Evolutionary conservation across 495 filamentous ascomycete genomes (phyloP).

Genomic region (Talaromyces wortmannii): DNA sequence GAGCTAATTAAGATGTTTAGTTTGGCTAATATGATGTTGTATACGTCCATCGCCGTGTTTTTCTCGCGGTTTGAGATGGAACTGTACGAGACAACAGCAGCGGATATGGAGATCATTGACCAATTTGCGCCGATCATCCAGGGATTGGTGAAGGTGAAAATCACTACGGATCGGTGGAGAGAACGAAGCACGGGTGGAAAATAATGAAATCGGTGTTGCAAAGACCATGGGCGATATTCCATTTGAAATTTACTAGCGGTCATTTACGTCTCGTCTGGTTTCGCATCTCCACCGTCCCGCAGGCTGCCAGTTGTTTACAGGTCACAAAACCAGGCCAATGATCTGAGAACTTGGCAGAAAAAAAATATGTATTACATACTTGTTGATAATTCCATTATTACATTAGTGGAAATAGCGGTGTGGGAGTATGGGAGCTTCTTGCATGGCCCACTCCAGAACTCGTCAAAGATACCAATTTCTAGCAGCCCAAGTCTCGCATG

Average conservation of each 20-base stretch:
- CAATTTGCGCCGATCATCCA: conserved; percentile 7
- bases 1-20: conserved; percentile 1
- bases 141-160: neutral
- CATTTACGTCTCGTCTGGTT: neutral
- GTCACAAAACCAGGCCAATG: neutral
- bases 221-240: neutral
- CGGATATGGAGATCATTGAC: conserved; percentile 6
- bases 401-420: neutral
- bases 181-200: neutral
- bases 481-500: neutral
- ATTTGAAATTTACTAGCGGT: neutral
- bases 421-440: neutral
- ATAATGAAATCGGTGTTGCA: neutral
- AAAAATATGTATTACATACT: neutral
- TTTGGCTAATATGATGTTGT: conserved; percentile 30
- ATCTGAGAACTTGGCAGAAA: neutral
- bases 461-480: neutral
- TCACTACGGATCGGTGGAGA: neutral
- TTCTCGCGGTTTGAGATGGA: conserved; percentile 28
- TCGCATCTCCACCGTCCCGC: conserved; percentile 5
- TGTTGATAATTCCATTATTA: neutral
- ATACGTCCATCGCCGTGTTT: conserved; percentile 23
- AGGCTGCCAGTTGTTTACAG: neutral
- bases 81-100: conserved; percentile 15
- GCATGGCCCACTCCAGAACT: neutral